Percentiles rank a stretch among this genome's conserved stretches.
These are phyloP conservation scores for Termitomyces bulborhizus DNA, from an alignment of 768 basidiomycete genomes.

Conservation along the genomic window DNA sequence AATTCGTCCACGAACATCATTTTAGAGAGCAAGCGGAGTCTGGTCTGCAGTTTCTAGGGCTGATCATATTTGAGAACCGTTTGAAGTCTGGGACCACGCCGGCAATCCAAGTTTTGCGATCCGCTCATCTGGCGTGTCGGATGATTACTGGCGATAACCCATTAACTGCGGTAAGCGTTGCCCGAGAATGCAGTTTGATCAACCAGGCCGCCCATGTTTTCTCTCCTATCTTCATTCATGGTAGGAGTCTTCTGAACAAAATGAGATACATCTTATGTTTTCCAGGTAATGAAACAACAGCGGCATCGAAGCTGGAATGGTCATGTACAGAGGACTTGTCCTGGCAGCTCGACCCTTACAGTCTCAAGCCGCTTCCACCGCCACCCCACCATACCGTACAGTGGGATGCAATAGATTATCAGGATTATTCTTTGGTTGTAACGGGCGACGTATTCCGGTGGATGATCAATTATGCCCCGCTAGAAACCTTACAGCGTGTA, in stretches of 20 bases:
- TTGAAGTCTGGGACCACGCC: conserved; percentile 88
- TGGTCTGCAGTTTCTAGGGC: conserved; percentile 82
- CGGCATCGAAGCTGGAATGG: conserved; percentile 76
- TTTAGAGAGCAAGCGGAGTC: conserved; percentile 93
- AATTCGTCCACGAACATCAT: conserved; percentile 1
- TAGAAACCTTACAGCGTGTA: conserved; percentile 92
- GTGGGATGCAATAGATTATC: conserved; percentile 63
- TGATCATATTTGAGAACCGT: conserved; percentile 98
- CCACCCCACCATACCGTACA: conserved; percentile 69
- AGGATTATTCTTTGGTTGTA: conserved; percentile 87
- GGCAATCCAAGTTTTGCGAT: conserved; percentile 82
- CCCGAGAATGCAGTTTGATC: conserved; percentile 86
- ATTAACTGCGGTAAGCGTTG: conserved; percentile 94
- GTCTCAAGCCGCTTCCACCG: conserved; percentile 71
- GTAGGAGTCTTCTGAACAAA: conserved; percentile 29
- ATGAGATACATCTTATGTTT: neutral
- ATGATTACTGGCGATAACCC: conserved; percentile 99
- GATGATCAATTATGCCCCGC: conserved; percentile 93
- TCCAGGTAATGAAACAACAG: conserved; percentile 47
- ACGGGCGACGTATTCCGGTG: conserved; percentile 97
- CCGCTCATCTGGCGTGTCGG: conserved; percentile 87
- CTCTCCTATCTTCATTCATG: conserved; percentile 70
- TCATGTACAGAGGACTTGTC: conserved; percentile 81
- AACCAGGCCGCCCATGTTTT: conserved; percentile 88
- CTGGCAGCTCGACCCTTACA: conserved; percentile 86